Evolutionary conservation across 257 asterid genomes (phyloP).

Genomic region (Nicotiana benthamiana): DNA sequence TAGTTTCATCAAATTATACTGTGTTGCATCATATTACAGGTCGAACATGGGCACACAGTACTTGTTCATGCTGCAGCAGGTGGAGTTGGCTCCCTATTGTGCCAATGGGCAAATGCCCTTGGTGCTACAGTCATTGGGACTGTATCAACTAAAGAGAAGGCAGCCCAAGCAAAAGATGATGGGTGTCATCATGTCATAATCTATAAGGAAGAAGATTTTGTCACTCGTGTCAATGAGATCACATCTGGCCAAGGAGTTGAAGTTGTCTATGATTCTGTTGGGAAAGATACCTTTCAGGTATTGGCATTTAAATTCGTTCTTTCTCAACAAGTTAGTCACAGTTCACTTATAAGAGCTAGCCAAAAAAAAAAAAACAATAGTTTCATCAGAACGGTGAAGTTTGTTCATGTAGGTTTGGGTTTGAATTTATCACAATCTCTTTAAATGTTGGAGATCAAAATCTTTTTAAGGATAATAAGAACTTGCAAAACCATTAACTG

Average conservation of each 20-base stretch:
- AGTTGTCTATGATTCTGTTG: conserved; percentile 96
- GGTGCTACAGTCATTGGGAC: conserved; percentile 97
- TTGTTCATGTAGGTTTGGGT: not conserved
- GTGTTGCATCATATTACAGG: conserved; percentile 32
- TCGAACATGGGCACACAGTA: conserved; percentile 74
- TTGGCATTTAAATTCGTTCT: not conserved
- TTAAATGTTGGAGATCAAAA: conserved; percentile 1
- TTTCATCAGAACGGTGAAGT: conserved; percentile 1
- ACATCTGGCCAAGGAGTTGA: conserved; percentile 93
- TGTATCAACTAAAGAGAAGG: conserved; percentile 85
- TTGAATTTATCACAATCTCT: not conserved
- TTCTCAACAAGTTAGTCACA: not conserved
- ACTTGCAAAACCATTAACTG: not conserved
- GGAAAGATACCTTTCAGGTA: conserved; percentile 97
- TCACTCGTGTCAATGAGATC: conserved; percentile 71
- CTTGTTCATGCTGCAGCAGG: conserved; percentile 98
- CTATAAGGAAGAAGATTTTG: conserved; percentile 80
- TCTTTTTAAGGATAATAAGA: not conserved
- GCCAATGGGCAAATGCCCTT: conserved; percentile 93
- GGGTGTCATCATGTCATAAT: conserved; percentile 87
- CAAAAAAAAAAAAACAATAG: not conserved
- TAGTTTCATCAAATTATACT: not conserved
- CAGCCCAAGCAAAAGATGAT: conserved; percentile 81
- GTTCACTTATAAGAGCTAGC: not conserved
- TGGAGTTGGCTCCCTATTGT: conserved; percentile 88